These are phyloP conservation scores for Malus orientalis DNA, from an alignment of 306 rosid genomes.

Conservation along the genomic window DNA sequence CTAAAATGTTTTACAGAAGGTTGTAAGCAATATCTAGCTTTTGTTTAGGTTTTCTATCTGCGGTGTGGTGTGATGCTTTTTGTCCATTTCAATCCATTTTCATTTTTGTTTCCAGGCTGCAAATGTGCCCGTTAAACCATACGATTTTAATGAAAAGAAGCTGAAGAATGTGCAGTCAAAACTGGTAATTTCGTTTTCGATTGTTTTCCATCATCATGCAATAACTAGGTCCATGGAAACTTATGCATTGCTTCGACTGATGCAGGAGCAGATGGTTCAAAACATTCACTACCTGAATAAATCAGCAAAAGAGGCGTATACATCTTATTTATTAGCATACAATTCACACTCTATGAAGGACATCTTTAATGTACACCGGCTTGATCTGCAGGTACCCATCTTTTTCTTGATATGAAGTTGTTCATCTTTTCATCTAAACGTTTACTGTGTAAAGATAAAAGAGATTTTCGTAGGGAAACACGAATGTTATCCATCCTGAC, in stretches of 20 bases:
- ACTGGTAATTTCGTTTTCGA: slow-evolving; percentile 40
- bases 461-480: background rate
- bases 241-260: slow-evolving; percentile 9
- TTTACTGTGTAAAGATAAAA: background rate
- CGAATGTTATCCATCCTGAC: background rate
- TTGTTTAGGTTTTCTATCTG: background rate
- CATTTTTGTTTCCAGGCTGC: slow-evolving; percentile 47
- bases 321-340: slow-evolving; percentile 73
- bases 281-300: slow-evolving; percentile 59
- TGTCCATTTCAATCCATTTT: background rate
- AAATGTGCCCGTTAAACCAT: slow-evolving; percentile 84
- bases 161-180: slow-evolving; percentile 75
- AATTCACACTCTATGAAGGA: slow-evolving; percentile 95
- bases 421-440: background rate
- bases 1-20: background rate
- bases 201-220: slow-evolving; percentile 2
- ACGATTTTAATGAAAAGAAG: slow-evolving; percentile 56
- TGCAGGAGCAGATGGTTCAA: slow-evolving; percentile 80
- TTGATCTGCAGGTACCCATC: slow-evolving; percentile 64
- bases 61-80: background rate
- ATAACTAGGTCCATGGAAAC: background rate
- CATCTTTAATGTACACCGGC: slow-evolving; percentile 78
- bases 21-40: background rate
- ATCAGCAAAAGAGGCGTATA: slow-evolving; percentile 83
- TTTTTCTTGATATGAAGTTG: background rate